Evolutionary conservation across 306 rosid genomes (phyloP), one percentile per base, ranked within the genome.

Genomic region (Hippophae rhamnoides): DNA sequence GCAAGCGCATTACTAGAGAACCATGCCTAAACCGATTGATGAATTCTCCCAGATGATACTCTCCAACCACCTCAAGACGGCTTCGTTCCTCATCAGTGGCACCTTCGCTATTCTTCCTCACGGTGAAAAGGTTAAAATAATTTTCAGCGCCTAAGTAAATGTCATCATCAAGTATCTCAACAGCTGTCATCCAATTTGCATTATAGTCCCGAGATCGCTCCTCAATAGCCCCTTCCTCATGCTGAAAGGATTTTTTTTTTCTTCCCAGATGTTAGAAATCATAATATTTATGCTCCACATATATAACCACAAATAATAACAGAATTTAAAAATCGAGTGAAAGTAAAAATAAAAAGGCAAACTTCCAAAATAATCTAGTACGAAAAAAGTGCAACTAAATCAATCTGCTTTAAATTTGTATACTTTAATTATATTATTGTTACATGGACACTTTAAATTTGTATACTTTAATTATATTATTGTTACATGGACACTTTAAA

Each of bases 151-250:
- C 96, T 13, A 92, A 84, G 70, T 92, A 92, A 57, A 86, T 74
- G 66, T 88, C 99, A 49, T 93, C 99, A 26, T 93, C 99, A 31
- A 93, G 94, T 73, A 93, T 88, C 81, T 86, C 99, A 62, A 93
- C 99, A 45, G 97, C 96, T 26, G 95, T 75, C 94, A 92, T 92
- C 96, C 95, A 92, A 69, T 88, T 92, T 57, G 95, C 96, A 59
- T 78, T 88, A 65, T 88, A 93, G 81, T 93, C 99, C 3, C 95
- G 96, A 11, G 99, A 96, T 73, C 97, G 78, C 72, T 92, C 99
- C 79, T 92, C 99, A 43, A 92, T 92, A 60, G 99, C 96, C 31
- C 99, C 95, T 77, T 92, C 99, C 76, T 92, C 99, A 14, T 88
- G 96, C 99, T 93, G 77, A 71, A 47, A 53, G 63, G n/a, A 59